Base-by-base conservation (phyloP, 192 early-diverging fungal genomes). In the Kappamyces sp. region DNA sequence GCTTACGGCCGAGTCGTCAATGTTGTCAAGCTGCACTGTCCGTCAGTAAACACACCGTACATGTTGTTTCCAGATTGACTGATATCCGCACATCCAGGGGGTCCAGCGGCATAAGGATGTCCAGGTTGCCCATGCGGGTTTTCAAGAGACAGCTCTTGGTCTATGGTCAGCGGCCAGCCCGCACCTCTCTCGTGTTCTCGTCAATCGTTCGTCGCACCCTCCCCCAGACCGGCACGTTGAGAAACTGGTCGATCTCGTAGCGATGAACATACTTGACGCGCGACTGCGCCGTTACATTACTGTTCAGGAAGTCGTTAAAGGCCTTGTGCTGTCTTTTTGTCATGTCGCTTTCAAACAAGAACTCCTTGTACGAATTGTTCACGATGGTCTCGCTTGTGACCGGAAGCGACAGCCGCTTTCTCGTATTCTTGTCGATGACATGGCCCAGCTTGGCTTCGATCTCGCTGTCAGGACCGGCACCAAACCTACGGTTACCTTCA, bases 31-130 rank as follows among this genome's bases (percentile, higher is more conserved):
- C 34, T 7, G 23, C 49, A 23, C 5, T 2, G 43, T 31, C 12
- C 37, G 46, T 36, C 37, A 40, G 5, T 55, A 31, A 31, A 55
- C 31, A 55, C 31, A 5, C 32, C 5, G 42, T 3, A 40, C 15
- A 55, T 34, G n/a, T n/a, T n/a, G n/a, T 55, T 55, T 59, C 57
- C 42, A 59, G 42, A 47, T 59, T 59, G 3, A 59, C 57, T 8
- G 57, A 59, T 38, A 59, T 59, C 9, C 57, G 40, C 35, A 37
- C 46, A 59, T 59, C 57, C 35, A 59, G 49, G 37, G 46, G 12
- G 31, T 33, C 23, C 9, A 12, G 23, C 8, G 57, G 57, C 2
- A 38, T 59, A n/a, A 32, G 49, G n/a, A 59, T 36, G 13, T 59
- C 38, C 43, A 59, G 31, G 13, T 59, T 36, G 3, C 15, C 57